Percentiles rank a stretch among this genome's conserved stretches.
phyloP scores from a whole-genome alignment of 192 early-diverging fungal species.

The Gorgonomyces haynaldii region DNA sequence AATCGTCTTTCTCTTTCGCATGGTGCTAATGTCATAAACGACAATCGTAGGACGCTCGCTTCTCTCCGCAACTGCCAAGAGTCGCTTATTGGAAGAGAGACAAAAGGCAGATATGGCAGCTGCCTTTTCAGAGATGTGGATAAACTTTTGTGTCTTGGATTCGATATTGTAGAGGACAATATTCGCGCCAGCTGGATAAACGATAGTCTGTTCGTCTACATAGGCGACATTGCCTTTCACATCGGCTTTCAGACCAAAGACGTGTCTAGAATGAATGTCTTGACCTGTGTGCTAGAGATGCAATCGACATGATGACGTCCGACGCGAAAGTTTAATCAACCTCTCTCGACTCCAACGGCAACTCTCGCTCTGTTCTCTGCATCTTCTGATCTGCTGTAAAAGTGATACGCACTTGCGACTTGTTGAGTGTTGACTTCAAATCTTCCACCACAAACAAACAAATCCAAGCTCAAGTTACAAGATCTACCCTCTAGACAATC shows the following conservation, averaged over 20 bases:
- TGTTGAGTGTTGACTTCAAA: too few relatives aligned
- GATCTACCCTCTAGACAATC: too few relatives aligned
- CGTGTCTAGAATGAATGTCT: constrained; percentile 24
- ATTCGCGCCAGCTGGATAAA: constrained; percentile 51
- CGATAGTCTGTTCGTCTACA: constrained; percentile 45
- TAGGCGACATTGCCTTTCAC: constrained; percentile 30
- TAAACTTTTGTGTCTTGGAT: constrained; percentile 41
- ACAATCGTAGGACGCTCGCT: constrained; percentile 28
- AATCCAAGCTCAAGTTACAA: too few relatives aligned
- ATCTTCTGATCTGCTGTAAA: too few relatives aligned
- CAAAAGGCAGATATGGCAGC: constrained; percentile 41
- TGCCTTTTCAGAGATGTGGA: constrained; percentile 37
- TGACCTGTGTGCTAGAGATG: constrained; percentile 5
- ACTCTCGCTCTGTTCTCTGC: too few relatives aligned
- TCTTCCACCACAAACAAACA: too few relatives aligned
- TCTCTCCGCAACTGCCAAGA: constrained; percentile 42
- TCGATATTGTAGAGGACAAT: constrained; percentile 44
- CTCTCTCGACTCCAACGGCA: too few relatives aligned
- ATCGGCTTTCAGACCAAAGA: constrained; percentile 43
- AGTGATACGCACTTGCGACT: too few relatives aligned
- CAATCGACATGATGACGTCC: constrained; percentile 12
- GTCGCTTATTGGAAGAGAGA: constrained; percentile 36
- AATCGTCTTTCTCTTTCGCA: constrained; percentile 39
- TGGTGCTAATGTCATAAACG: constrained; percentile 42
- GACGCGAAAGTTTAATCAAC: too few relatives aligned